Percentiles rank a stretch among this genome's conserved stretches.
These are phyloP conservation scores for Agarophyton chilense DNA, from an alignment of 23 red algal genomes.

Conservation along the genomic window DNA sequence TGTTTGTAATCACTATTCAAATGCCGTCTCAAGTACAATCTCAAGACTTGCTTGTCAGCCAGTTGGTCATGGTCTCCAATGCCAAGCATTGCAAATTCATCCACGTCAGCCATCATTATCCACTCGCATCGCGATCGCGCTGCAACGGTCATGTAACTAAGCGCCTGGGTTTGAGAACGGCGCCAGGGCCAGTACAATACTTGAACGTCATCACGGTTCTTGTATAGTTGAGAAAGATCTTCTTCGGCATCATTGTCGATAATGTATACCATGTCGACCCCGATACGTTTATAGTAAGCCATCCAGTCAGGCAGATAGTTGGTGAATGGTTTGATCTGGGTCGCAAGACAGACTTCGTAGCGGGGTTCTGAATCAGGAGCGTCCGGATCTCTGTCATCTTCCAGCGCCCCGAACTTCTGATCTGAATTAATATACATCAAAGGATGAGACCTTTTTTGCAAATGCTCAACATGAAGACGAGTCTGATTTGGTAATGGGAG, in stretches of 20 bases:
- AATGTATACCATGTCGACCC: constrained; percentile 25
- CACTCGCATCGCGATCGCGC: constrained; percentile 2
- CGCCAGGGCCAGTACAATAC: constrained; percentile 41
- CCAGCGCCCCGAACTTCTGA: constrained; percentile 1
- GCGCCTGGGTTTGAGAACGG: constrained; percentile 7
- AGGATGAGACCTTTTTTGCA: neutral
- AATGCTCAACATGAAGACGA: neutral
- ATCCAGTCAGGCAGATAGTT: constrained; percentile 22
- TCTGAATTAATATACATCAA: constrained; percentile 4
- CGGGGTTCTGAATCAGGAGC: constrained; percentile 2
- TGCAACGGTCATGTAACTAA: neutral
- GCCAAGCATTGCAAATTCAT: constrained; percentile 40
- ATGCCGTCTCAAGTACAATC: neutral
- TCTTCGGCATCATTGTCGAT: constrained; percentile 24
- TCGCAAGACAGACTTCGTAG: constrained; percentile 10
- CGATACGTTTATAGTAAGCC: constrained; percentile 24
- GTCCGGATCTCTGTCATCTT: neutral
- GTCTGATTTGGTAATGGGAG: neutral
- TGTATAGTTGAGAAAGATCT: neutral
- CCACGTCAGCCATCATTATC: constrained; percentile 11
- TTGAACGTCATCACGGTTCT: constrained; percentile 4
- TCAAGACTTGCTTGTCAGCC: neutral
- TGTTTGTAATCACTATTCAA: constrained; percentile 4
- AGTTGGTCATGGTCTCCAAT: constrained; percentile 7
- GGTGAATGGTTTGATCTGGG: constrained; percentile 19